Conservation (phyloP, 257 asterid genomes). For the Solanum ahanhuiri region DNA sequence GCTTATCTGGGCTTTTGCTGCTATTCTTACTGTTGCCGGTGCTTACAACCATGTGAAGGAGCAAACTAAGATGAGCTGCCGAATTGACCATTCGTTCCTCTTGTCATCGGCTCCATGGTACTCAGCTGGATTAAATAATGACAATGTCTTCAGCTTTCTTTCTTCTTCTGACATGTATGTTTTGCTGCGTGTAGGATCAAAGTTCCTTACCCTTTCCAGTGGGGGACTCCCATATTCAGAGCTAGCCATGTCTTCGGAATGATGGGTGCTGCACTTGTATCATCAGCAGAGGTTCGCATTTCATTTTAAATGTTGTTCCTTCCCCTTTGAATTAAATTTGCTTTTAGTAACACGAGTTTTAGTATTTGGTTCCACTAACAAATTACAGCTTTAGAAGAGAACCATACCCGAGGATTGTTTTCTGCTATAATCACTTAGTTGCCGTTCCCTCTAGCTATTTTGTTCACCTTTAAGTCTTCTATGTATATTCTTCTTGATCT, state of each 20-base stretch:
- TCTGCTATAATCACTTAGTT: background rate
- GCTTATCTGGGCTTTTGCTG: constrained; percentile 84
- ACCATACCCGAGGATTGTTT: background rate
- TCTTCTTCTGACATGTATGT: background rate
- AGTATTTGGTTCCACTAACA: background rate
- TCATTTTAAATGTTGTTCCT: background rate
- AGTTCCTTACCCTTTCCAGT: constrained; percentile 70
- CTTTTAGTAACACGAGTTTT: background rate
- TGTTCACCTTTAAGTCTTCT: background rate
- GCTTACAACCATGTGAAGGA: constrained; percentile 68
- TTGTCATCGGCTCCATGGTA: constrained; percentile 93
- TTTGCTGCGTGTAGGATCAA: background rate
- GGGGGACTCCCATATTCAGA: constrained; percentile 85
- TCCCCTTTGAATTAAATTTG: background rate
- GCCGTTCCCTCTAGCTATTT: background rate
- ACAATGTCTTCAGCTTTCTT: background rate
- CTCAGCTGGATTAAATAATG: background rate
- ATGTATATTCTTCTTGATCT: background rate
- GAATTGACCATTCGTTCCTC: constrained; percentile 68
- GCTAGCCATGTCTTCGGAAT: constrained; percentile 95
- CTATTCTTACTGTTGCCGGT: constrained; percentile 94
- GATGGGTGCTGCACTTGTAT: constrained; percentile 97
- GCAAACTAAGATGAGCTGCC: constrained; percentile 64
- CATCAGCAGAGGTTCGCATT: constrained; percentile 73
- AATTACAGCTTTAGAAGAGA: background rate